phyloP scores from a whole-genome alignment of 2,329 filamentous ascomycete species.

The Stromatinia cepivora region DNA sequence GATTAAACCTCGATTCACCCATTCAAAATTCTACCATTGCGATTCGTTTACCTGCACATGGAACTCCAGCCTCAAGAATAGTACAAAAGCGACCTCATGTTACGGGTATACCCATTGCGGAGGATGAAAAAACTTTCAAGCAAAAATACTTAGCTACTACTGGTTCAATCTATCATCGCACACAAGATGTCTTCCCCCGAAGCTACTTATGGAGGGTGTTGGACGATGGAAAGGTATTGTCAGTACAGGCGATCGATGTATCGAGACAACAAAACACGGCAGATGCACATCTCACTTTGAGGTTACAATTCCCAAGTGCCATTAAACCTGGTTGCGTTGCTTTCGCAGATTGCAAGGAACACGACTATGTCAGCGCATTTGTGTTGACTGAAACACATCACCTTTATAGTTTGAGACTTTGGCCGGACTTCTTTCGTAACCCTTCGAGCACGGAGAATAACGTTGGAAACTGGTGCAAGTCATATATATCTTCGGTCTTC shows the following conservation, averaged over 20 bases:
- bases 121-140: constrained; percentile 75
- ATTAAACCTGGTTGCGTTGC: constrained; percentile 79
- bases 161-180: constrained; percentile 82
- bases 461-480: constrained; percentile 74
- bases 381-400: constrained; percentile 77
- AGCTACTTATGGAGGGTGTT: constrained; percentile 90
- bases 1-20: constrained; percentile 76
- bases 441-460: constrained; percentile 69
- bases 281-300: constrained; percentile 73
- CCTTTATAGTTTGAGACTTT: constrained; percentile 80
- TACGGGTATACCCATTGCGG: constrained; percentile 46
- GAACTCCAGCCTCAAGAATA: constrained; percentile 39
- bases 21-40: constrained; percentile 68
- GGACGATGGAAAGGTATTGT: constrained; percentile 75
- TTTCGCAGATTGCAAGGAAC: constrained; percentile 75
- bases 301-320: constrained; percentile 72
- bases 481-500: constrained; percentile 71
- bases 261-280: constrained; percentile 63
- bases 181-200: constrained; percentile 72
- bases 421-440: constrained; percentile 77
- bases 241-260: constrained; percentile 80
- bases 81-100: constrained; percentile 46
- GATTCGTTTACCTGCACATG: constrained; percentile 63
- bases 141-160: constrained; percentile 72
- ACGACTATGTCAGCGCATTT: constrained; percentile 76